phyloP scores from a whole-genome alignment of 768 basidiomycete species.

The Mycena venus region DNA sequence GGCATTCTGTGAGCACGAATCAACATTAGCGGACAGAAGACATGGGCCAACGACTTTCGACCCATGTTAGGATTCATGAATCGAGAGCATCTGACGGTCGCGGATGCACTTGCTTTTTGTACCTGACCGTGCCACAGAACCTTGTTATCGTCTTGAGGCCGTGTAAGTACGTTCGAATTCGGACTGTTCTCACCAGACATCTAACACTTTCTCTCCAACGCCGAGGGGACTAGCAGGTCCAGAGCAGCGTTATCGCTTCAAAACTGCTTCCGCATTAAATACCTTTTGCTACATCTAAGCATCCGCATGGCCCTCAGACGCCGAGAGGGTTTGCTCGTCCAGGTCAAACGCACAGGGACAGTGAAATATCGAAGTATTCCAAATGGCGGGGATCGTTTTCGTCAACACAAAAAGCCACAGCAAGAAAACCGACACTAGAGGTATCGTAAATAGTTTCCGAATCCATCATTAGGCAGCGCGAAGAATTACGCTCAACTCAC shows the following conservation, averaged over 20 bases:
- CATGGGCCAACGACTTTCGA: background rate
- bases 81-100: background rate
- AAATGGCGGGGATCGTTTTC: slow-evolving; percentile 59
- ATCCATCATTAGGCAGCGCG: background rate
- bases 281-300: background rate
- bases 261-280: background rate
- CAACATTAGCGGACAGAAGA: background rate
- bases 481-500: slow-evolving; percentile 44
- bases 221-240: background rate
- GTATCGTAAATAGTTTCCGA: background rate
- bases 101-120: background rate
- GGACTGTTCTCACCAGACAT: background rate
- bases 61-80: background rate
- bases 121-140: background rate
- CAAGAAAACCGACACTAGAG: slow-evolving; percentile 54
- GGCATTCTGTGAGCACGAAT: background rate
- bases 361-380: slow-evolving; percentile 61
- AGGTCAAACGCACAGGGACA: slow-evolving; percentile 55
- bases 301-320: background rate
- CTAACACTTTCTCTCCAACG: background rate
- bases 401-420: slow-evolving; percentile 60
- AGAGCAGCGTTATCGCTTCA: background rate
- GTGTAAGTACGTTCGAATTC: too few species aligned
- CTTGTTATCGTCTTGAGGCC: background rate
- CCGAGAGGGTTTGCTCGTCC: slow-evolving; percentile 28